Evolutionary conservation across 371 early-diverging fungal species (phyloP).

Genomic region (Mortierella sp.): DNA sequence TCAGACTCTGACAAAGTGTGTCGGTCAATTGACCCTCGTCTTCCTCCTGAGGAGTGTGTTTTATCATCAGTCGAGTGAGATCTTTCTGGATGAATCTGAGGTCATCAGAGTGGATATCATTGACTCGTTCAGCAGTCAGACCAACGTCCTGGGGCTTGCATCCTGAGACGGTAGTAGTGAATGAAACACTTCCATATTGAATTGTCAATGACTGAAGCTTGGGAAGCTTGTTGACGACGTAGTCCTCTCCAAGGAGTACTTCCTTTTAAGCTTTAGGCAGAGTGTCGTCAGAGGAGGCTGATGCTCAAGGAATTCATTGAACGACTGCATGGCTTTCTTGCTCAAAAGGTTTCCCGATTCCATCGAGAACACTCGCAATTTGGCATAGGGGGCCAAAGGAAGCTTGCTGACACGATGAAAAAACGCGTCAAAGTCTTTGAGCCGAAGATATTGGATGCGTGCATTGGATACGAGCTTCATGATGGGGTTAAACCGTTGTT

Average conservation of each 20-base stretch:
- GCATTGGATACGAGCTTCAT: conserved; percentile 2
- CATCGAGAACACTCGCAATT: not conserved
- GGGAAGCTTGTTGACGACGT: not conserved
- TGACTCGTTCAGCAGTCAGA: not conserved
- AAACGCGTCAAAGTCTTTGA: conserved; percentile 3
- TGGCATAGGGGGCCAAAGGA: not conserved
- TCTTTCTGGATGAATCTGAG: not conserved
- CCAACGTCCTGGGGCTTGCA: not conserved
- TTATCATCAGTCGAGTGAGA: not conserved
- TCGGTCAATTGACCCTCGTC: not conserved
- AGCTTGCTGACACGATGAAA: conserved; percentile 5
- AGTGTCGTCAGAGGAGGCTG: not conserved
- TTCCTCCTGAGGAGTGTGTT: not conserved
- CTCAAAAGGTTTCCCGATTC: not conserved
- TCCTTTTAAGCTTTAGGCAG: not conserved
- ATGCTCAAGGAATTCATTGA: not conserved
- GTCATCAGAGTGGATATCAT: not conserved
- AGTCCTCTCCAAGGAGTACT: not conserved
- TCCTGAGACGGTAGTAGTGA: not conserved
- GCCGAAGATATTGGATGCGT: conserved; percentile 1
- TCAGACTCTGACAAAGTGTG: not conserved
- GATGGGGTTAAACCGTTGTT: conserved; percentile 9
- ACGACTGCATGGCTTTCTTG: not conserved
- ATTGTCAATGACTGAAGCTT: not conserved
- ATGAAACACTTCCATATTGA: not conserved